These are phyloP conservation scores for Jamesozyma gamospora DNA, from an alignment of 805 yeast genomes.

Conservation along the genomic window DNA sequence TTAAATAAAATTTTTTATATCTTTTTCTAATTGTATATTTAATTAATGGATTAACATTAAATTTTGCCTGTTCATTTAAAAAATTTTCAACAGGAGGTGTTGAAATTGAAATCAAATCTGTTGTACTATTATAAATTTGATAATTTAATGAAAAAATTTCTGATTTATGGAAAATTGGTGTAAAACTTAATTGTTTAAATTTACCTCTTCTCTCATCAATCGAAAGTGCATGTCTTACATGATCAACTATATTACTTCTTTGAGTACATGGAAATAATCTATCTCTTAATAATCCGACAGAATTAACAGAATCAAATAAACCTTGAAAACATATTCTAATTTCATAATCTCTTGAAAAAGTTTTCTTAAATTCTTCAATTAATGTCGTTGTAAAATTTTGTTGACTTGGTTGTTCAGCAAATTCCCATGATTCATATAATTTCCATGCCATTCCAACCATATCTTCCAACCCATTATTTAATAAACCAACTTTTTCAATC, in stretches of 20 bases:
- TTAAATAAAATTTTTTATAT: neutral
- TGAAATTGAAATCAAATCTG: no score
- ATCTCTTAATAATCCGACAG: slow-evolving; percentile 52
- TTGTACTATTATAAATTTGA: slow-evolving; percentile 3
- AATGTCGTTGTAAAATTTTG: slow-evolving; percentile 36
- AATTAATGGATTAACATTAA: slow-evolving; percentile 1
- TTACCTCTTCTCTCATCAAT: slow-evolving; percentile 58
- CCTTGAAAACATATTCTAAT: slow-evolving; percentile 51
- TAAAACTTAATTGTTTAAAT: slow-evolving; percentile 47
- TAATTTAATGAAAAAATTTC: slow-evolving; percentile 17
- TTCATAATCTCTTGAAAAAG: slow-evolving; percentile 38
- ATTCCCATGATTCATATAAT: slow-evolving; percentile 49
- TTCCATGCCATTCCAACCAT: slow-evolving; percentile 54
- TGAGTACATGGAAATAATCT: slow-evolving; percentile 50
- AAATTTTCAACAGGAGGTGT: neutral
- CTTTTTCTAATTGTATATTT: neutral
- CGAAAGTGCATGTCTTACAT: slow-evolving; percentile 58
- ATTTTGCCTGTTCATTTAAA: neutral
- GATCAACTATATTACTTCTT: slow-evolving; percentile 40
- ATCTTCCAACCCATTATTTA: slow-evolving; percentile 45
- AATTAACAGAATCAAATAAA: slow-evolving; percentile 58
- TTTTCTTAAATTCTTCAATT: slow-evolving; percentile 43
- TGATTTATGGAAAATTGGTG: slow-evolving; percentile 34
- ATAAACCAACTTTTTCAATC: slow-evolving; percentile 54
- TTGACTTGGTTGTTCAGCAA: slow-evolving; percentile 46